These are phyloP conservation scores for Rhododendron henanense DNA, from an alignment of 148 eudicot species.

Conservation along the genomic window DNA sequence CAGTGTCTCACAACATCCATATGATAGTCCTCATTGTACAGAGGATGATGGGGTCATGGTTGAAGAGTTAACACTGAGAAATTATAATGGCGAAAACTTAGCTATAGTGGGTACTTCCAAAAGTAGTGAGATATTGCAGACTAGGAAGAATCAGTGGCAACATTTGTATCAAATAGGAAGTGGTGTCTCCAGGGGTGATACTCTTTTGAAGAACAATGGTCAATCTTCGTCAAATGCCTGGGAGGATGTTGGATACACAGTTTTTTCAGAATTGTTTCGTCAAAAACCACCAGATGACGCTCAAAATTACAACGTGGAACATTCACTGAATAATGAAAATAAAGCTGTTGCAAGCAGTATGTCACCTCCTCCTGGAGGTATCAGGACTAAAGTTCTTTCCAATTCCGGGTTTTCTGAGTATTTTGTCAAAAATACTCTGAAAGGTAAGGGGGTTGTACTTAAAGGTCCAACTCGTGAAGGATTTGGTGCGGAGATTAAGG, in stretches of 20 bases:
- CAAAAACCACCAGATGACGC: constrained; percentile 23
- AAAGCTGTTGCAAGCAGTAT: constrained; percentile 22
- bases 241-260: constrained; percentile 29
- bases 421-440: constrained; percentile 63
- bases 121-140: constrained; percentile 39
- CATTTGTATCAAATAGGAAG: constrained; percentile 41
- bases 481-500: constrained; percentile 19
- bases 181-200: constrained; percentile 24
- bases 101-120: constrained; percentile 34
- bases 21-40: constrained; percentile 28
- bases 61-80: constrained; percentile 62
- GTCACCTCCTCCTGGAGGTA: constrained; percentile 42
- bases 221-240: constrained; percentile 22
- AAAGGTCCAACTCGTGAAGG: constrained; percentile 45
- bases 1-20: constrained; percentile 35
- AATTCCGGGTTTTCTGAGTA: constrained; percentile 70
- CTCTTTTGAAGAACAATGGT: constrained; percentile 25
- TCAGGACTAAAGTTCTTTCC: constrained; percentile 73
- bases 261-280: constrained; percentile 29
- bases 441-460: constrained; percentile 66
- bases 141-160: constrained; percentile 36
- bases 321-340: constrained; percentile 23
- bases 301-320: constrained; percentile 18
- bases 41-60: constrained; percentile 51
- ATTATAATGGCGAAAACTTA: constrained; percentile 26